Evolutionary conservation across 441 rosid genomes (phyloP).

Genomic region (Gossypium davidsonii): DNA sequence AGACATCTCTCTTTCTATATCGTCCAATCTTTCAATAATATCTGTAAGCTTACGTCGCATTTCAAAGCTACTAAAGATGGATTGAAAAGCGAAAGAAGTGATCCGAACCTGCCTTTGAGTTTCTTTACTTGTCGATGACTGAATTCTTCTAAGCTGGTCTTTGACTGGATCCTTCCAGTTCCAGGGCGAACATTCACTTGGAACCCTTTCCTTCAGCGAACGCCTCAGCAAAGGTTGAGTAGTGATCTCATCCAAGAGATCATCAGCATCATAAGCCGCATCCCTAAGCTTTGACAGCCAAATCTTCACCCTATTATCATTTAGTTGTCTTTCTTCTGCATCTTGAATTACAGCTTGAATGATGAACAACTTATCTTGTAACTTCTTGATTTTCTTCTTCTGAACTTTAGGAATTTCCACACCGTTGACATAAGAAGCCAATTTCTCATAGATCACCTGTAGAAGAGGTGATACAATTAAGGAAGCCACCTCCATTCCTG

Average conservation of each 20-base stretch:
- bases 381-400: neutral
- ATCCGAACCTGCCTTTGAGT: neutral
- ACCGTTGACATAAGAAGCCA: neutral
- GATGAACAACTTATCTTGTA: neutral
- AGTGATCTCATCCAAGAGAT: conserved; percentile 14
- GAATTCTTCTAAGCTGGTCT: neutral
- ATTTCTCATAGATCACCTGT: conserved; percentile 13
- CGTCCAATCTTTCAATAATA: conserved; percentile 14
- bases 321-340: conserved; percentile 14
- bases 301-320: conserved; percentile 1
- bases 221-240: neutral
- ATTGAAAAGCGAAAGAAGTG: neutral
- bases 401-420: neutral
- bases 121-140: neutral
- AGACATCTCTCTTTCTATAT: conserved; percentile 4
- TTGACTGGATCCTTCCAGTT: neutral
- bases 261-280: conserved; percentile 12
- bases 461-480: conserved; percentile 23
- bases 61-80: neutral
- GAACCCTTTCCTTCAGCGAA: neutral
- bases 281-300: conserved; percentile 17
- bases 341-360: conserved; percentile 19
- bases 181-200: neutral
- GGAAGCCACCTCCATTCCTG: conserved; percentile 3
- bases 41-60: neutral